phyloP scores from a whole-genome alignment of 2,329 filamentous ascomycete genomes.

The Ascosphaera apis region DNA sequence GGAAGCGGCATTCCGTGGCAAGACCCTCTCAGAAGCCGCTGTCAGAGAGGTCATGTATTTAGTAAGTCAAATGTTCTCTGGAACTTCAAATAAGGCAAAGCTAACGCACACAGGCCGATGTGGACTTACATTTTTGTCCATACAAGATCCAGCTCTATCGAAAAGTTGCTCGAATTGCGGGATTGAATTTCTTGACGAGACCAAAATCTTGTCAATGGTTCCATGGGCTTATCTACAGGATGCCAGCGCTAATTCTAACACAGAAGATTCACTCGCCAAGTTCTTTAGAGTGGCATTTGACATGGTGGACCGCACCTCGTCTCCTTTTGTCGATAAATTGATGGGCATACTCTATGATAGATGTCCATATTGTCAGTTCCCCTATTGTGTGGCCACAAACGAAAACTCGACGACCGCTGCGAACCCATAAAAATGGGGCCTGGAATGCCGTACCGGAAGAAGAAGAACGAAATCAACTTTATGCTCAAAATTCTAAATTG shows the following conservation, averaged over 20 bases:
- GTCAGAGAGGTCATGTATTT: conserved; percentile 29
- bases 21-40: conserved; percentile 24
- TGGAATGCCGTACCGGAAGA: too few species aligned
- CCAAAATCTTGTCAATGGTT: background rate
- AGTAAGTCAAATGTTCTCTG: conserved; percentile 11
- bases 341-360: conserved; percentile 4
- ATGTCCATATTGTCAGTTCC: conserved; percentile 5
- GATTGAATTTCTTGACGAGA: conserved; percentile 14
- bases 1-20: conserved; percentile 24
- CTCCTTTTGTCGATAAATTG: background rate
- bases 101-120: conserved; percentile 22
- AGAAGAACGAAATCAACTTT: too few species aligned
- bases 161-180: conserved; percentile 32
- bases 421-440: background rate
- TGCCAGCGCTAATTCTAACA: background rate
- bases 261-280: too few species aligned
- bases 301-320: too few species aligned
- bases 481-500: too few species aligned
- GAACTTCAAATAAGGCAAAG: conserved; percentile 1
- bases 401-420: background rate
- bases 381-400: background rate
- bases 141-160: conserved; percentile 29
- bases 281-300: too few species aligned
- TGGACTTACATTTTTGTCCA: conserved; percentile 29
- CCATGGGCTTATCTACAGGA: background rate